Conservation (phyloP, 2,329 filamentous ascomycete species). For the Karstenula rhodostoma region DNA sequence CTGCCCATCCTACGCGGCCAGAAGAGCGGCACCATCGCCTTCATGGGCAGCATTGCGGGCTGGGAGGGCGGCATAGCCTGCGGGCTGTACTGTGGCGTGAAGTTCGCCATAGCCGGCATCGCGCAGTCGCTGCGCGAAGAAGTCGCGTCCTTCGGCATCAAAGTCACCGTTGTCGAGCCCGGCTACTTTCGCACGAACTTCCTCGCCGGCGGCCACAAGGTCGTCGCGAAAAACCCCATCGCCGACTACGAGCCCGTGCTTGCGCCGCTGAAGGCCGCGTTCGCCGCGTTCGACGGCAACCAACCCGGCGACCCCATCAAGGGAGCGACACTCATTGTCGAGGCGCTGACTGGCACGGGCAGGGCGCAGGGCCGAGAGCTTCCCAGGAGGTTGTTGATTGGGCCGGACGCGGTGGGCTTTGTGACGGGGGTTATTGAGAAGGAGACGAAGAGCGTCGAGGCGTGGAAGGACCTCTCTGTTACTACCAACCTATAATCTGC, state of each 20-base stretch:
- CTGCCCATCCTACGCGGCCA: slow-evolving; percentile 51
- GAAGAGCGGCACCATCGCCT: slow-evolving; percentile 50
- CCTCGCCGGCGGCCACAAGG: slow-evolving; percentile 33
- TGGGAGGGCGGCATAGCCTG: slow-evolving; percentile 23
- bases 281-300: slow-evolving; percentile 14
- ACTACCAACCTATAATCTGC: not conserved
- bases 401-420: not conserved
- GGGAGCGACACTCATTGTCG: slow-evolving; percentile 20
- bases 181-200: slow-evolving; percentile 48
- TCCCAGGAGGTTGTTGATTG: not conserved
- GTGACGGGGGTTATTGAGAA: not conserved
- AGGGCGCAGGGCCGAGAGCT: not conserved
- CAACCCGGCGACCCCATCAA: slow-evolving; percentile 29
- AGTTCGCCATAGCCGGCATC: slow-evolving; percentile 22
- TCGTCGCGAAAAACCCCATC: slow-evolving; percentile 21
- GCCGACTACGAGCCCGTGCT: slow-evolving; percentile 24
- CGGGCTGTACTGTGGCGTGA: slow-evolving; percentile 17
- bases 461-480: not conserved
- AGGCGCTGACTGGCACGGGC: not conserved
- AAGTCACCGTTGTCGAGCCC: slow-evolving; percentile 46
- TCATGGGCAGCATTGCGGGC: slow-evolving; percentile 26
- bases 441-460: not conserved
- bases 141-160: slow-evolving; percentile 39
- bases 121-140: not conserved
- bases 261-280: slow-evolving; percentile 32